Conservation (phyloP, 306 rosid species). For the Cucurbita argyrosperma region DNA sequence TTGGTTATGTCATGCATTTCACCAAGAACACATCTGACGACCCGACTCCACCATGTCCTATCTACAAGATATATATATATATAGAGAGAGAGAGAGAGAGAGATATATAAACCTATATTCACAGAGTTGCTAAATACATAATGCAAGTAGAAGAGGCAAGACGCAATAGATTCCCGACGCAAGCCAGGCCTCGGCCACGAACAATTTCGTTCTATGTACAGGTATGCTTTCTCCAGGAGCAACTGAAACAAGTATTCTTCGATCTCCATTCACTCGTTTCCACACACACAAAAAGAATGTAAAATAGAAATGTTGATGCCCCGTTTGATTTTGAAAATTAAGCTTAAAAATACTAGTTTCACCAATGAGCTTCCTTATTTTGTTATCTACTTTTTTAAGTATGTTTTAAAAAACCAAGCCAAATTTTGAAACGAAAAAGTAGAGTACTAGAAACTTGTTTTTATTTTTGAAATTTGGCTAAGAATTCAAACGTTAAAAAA, state of each 20-base stretch:
- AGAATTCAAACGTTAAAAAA: not conserved
- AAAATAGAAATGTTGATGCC: not conserved
- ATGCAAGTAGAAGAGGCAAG: constrained; percentile 3
- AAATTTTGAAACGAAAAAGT: not conserved
- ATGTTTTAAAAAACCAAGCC: no score
- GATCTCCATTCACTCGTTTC: not conserved
- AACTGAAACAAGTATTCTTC: constrained; percentile 6
- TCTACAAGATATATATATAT: not conserved
- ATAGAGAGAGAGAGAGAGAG: not conserved
- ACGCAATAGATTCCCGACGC: not conserved
- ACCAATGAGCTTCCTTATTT: no score
- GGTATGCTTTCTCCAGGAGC: not conserved
- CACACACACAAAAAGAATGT: not conserved
- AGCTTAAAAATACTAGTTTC: no score
- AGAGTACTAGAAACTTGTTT: not conserved
- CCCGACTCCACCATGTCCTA: not conserved
- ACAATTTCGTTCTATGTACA: constrained; percentile 9
- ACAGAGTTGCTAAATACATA: constrained; percentile 9
- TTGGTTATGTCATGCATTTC: not conserved
- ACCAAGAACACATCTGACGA: not conserved
- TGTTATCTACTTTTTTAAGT: no score
- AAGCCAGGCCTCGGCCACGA: constrained; percentile 4
- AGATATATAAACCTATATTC: not conserved
- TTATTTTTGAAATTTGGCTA: no score
- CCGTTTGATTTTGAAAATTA: no score